Conservation (phyloP, 352 stramenopile species). For the Phytophthora capsici region DNA sequence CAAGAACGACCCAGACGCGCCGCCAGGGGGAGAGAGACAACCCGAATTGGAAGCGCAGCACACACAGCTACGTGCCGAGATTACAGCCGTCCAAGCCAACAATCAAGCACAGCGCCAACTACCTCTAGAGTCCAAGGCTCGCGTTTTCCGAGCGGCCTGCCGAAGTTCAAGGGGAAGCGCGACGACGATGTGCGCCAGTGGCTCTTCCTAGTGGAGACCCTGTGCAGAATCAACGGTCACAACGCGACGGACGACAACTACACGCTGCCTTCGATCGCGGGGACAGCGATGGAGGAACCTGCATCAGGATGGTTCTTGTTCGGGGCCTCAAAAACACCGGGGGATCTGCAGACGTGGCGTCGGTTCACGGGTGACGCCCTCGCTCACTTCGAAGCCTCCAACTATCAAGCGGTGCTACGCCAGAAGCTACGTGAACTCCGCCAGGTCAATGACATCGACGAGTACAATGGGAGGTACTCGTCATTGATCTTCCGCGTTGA, state of each 20-base stretch:
- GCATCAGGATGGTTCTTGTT: conserved; percentile 26
- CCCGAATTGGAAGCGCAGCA: conserved; percentile 7
- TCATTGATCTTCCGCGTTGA: too few species aligned
- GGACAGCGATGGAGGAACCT: conserved; percentile 18
- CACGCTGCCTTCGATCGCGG: conserved; percentile 9
- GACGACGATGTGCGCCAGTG: conserved; percentile 25
- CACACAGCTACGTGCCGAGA: background rate
- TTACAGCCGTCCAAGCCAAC: too few species aligned
- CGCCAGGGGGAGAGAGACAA: conserved; percentile 2
- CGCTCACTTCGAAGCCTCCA: conserved; percentile 21
- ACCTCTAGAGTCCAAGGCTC: background rate
- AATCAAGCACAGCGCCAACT: background rate
- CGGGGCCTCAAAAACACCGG: conserved; percentile 9
- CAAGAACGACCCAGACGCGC: conserved; percentile 6
- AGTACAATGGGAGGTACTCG: too few species aligned
- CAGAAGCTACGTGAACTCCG: too few species aligned
- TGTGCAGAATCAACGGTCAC: conserved; percentile 25
- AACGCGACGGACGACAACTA: conserved; percentile 14
- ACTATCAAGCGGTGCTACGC: too few species aligned
- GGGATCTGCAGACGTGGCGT: conserved; percentile 14
- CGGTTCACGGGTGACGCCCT: conserved; percentile 11
- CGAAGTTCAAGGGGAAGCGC: conserved; percentile 18
- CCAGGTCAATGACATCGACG: too few species aligned
- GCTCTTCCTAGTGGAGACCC: conserved; percentile 21
- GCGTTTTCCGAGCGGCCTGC: conserved; percentile 12